Evolutionary conservation across 352 stramenopile genomes (phyloP).

Genomic region (Halophytophthora batemanensis): DNA sequence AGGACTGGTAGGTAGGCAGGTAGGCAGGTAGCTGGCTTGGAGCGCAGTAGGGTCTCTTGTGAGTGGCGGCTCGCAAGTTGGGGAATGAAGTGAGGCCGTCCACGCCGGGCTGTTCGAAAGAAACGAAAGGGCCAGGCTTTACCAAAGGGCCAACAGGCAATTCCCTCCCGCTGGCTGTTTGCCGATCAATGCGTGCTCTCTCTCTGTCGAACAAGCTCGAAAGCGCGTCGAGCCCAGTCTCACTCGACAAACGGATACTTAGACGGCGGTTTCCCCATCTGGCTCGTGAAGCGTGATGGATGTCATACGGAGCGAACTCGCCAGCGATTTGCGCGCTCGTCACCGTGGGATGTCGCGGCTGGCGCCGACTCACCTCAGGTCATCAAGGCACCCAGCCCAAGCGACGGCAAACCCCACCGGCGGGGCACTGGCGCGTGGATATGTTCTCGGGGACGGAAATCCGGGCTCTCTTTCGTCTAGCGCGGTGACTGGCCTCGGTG

Average conservation of each 20-base stretch:
- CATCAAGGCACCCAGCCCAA: constrained; percentile 2
- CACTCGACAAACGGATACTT: constrained; percentile 1
- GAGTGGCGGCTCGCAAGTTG: constrained; percentile 2
- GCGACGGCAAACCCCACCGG: not conserved
- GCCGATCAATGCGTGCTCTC: not conserved
- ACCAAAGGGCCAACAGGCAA: too few species aligned
- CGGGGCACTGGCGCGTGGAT: too few species aligned
- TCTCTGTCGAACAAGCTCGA: not conserved
- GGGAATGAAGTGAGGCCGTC: not conserved
- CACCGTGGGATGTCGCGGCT: constrained; percentile 8
- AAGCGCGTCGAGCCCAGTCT: not conserved
- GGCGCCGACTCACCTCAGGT: constrained; percentile 7
- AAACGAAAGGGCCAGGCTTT: too few species aligned
- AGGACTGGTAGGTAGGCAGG: too few species aligned
- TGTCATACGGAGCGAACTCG: constrained; percentile 20
- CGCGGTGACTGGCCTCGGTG: too few species aligned
- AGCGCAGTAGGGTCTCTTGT: not conserved
- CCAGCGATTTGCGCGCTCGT: constrained; percentile 26
- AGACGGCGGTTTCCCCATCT: not conserved
- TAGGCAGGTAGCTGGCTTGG: too few species aligned
- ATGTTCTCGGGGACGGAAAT: too few species aligned
- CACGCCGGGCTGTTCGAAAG: constrained; percentile 2
- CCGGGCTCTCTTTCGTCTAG: too few species aligned
- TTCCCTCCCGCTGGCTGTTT: not conserved
- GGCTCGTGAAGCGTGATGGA: constrained; percentile 30